Evolutionary conservation across 805 yeast genomes (phyloP), one percentile per base, ranked within the genome.

Genomic region (Ogataea zsoltii): DNA sequence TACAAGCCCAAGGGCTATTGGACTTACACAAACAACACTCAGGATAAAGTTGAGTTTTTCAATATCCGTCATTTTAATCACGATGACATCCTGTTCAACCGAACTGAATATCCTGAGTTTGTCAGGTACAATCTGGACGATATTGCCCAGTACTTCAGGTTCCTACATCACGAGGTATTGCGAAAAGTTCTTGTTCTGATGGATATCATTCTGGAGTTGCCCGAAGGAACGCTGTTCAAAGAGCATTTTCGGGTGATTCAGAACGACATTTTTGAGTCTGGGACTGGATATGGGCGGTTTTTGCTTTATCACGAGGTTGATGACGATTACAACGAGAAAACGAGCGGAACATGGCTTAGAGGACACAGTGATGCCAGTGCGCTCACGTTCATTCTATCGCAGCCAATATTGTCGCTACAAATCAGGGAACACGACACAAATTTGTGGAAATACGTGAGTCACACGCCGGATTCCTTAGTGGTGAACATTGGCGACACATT

Each of bases 1-100:
- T 75, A 61, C 58, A 75, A 75, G 50, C 79, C 79, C 2, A 63
- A 62, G 33, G 75, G 75, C 17, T 74, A 74, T 50, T 75, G 80
- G 80, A 61, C 67, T 3, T 70, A 73, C 61, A 66, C 70, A 15
- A 67, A 72, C 47, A 71, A 71, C 1, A 68, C 69, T 7, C 56
- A 69, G 13, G 80, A 75, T 49, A 65, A 69, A 29, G 73, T 75
- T 42, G 74, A 64, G 36, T 71, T 70, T 47, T 75, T 66, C 58
- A 75, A 75, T 49, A 59, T 74, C 44, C 58, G 70, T 30, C 69
- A 74, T 44, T 63, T 72, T 41, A 60, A 61, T 5, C 74, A 71
- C 26, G 57, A 58, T 23, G 66, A 64, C 12, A 64, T 65, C 29
- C 61, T 65, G 16, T 50, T 57, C 44, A 53, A 57, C 31, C 41